Base-by-base conservation (phyloP, 192 early-diverging fungal genomes). In the Umbelopsis vinacea region DNA sequence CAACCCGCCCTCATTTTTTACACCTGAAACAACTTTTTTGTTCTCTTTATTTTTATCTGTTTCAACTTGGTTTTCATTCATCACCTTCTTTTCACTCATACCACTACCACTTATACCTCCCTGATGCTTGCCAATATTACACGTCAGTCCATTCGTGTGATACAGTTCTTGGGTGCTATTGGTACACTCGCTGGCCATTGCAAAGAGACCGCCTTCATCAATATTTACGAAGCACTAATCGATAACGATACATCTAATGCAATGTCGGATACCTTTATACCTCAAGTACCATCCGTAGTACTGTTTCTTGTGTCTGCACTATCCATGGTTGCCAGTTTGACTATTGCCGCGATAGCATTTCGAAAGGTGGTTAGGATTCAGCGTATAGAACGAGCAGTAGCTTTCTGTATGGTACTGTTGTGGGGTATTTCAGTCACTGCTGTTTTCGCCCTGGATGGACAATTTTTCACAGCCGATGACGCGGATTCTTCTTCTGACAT, bases 231-330 rank as follows among this genome's bases (percentile, higher is more conserved):
- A 11, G 33, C 57, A 14, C 17, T 63, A 4, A 11, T 63, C 11
- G 14, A 29, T 9, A 19, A 29, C 12, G 57, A 63, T 35, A 63
- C 57, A 37, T 3, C 57, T 2, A 17, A 37, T 12, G 29, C 11
- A 26, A 63, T 63, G 11, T n/a, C 57, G 24, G 35, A 22, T 37
- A 35, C 26, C 15, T 63, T 63, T 63, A 12, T 33, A 3, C 57
- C 57, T 63, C 15, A 63, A 19, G 57, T 63, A 17, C 57, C 57
- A 35, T 35, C 29, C 8, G 57, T 37, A 3, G 29, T 63, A 19
- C 35, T 26, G 57, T 63, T 63, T 14, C 33, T 63, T 9, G 57
- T 63, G 12, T 63, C 57, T 37, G 57, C 26, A 6, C 15, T 63
- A 14, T 63, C 57, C 4, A 19, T 63, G 4, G 26, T 63, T 14